Base-by-base conservation (phyloP, 495 filamentous ascomycete genomes). In the Cetradonia linearis region DNA sequence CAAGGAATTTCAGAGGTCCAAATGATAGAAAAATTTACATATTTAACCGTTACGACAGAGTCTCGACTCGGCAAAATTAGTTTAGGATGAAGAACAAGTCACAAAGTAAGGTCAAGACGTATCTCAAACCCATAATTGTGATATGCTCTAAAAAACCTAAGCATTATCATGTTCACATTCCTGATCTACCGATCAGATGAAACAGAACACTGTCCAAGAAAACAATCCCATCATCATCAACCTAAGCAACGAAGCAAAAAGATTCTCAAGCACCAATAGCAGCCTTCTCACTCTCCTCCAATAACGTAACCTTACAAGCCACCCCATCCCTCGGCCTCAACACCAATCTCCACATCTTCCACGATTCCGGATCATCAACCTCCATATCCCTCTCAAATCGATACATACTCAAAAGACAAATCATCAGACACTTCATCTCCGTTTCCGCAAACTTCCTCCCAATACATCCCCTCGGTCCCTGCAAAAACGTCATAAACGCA, bases 341-440 rank as follows among this genome's bases (percentile, higher is more conserved):
- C 37, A 79, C 77, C 31, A 79, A 60, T 7, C 77, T 68, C 78
- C 77, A 80, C 77, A 78, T 78, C 69, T 80, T 80, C 71, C 73
- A 73, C 20, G 74, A 67, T 68, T 79, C 78, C 9, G 76, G 78
- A 60, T 80, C 72, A 3, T 70, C 70, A 9, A 69, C 66, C 14
- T 60, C 59, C 37, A 63, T 62, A 55, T 79, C 74, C 8, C 68
- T 68, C 30, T 65, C 65, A 31, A 69, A 70, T 34, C 62, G 58
- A 55, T 55, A 64, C 62, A 59, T 59, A 52, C 67, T 69, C 14
- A 70, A 53, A n/a, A 70, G 50, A 48, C 63, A 64, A 42, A 66
- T 66, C 13, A 70, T 46, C 16, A 70, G 48, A 55, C 63, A 63
- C 38, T 69, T 69, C 66, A 69, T 64, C 55, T 68, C 67, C 1